Evolutionary conservation across 257 asterid species (phyloP), one percentile per base, ranked within the genome.

Genomic region (Gentiana straminea): DNA sequence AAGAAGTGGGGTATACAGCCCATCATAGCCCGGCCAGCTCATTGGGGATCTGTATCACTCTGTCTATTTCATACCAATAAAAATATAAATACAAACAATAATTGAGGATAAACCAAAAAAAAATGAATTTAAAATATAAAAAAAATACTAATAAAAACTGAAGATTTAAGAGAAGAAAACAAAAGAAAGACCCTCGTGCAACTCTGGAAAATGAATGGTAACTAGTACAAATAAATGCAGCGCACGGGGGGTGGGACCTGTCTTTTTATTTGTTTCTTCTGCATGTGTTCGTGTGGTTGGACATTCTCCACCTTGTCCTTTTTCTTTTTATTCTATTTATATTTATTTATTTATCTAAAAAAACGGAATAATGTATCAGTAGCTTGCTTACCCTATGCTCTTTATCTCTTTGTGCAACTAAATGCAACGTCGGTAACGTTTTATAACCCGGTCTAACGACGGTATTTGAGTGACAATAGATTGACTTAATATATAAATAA

Each of bases 181-280:
- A 78, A 87, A 84, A 76, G 57, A 81, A 74, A 80, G 84, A 85
- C 78, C 86, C 94, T 80, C 84, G 91, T 80, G 96, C 71, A 61
- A 51, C 54, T 49, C 46, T 59, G 57, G 81, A 79, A 69, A 61
- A 58, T 70, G 71, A 61, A 60, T 68, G 76, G 74, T 63, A 76
- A 66, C 73, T 74, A 75, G 69, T 71, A 67, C 84, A 63, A 5
- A 65, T 79, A 65, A 83, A 76, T 86, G 86, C 75, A 80, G 72
- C 80, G 66, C 64, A 55, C 33, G 63, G 68, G 62, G 75, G 70
- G 71, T 61, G 69, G 64, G 70, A 41, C 46, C 46, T 41, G 9
- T 41, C 10, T 3, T 10, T 5, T 3, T 41, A 24, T 41, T 5
- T 3, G 46, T 81, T 15, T 55, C 55, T 34, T 33, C 60, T 71